A percentile compares a stretch with the other conserved stretches of the same genome.
Conservation (phyloP, 2,329 filamentous ascomycete species). For the Geoglossum cookeanum region DNA sequence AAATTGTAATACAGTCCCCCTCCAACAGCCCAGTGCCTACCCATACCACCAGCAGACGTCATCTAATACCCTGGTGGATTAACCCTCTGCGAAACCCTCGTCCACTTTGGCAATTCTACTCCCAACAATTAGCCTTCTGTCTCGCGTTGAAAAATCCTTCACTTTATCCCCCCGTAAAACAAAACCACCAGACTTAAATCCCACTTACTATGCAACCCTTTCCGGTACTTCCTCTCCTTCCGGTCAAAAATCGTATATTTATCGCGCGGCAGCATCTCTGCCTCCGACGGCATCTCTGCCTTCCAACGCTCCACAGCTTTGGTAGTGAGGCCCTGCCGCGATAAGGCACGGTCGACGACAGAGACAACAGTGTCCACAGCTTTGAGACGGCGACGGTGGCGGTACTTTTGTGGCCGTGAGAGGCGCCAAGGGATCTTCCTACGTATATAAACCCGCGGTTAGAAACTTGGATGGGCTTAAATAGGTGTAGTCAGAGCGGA, state of each 20-base stretch:
- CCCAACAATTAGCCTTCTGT: no score
- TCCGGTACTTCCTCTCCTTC: constrained; percentile 87
- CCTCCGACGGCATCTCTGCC: constrained; percentile 84
- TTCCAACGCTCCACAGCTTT: constrained; percentile 83
- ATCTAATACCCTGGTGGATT: constrained; percentile 9
- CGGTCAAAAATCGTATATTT: constrained; percentile 98
- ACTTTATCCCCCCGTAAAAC: no score
- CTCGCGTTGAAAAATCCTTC: no score
- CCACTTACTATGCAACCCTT: constrained; percentile 86
- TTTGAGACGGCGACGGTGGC: constrained; percentile 65
- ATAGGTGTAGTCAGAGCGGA: constrained; percentile 6
- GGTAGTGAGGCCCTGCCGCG: constrained; percentile 48
- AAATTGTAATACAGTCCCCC: no score
- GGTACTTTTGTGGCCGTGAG: constrained; percentile 74
- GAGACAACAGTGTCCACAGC: constrained; percentile 76
- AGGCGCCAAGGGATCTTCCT: constrained; percentile 96
- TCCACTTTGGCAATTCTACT: constrained; percentile 21
- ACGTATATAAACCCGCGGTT: not conserved
- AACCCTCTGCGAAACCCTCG: constrained; percentile 14
- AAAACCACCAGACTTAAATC: no score
- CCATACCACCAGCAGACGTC: no score
- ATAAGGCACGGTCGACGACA: constrained; percentile 60
- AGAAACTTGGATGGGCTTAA: no score
- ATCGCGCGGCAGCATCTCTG: constrained; percentile 87
- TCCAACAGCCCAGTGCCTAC: no score